These are phyloP conservation scores for Tritrichomonas musculus DNA, from an alignment of 208 protist genomes.

Conservation along the genomic window DNA sequence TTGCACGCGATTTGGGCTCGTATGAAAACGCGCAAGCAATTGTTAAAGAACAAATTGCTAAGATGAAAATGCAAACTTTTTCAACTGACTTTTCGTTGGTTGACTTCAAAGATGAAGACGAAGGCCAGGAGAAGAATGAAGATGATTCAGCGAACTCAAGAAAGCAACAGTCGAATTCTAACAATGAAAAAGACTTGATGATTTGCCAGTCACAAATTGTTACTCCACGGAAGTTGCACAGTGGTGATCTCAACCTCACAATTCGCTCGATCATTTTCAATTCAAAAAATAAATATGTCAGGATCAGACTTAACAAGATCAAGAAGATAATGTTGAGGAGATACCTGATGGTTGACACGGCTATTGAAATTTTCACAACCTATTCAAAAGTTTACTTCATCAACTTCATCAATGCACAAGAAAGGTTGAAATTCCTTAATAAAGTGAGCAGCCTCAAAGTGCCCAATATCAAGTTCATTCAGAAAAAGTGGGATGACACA, in stretches of 20 bases:
- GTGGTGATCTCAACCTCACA: neutral
- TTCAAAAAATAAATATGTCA: neutral
- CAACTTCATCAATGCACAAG: neutral
- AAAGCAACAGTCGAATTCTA: no score
- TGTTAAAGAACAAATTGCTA: neutral
- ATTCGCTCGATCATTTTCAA: neutral
- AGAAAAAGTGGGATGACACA: no score
- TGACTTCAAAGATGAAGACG: neutral
- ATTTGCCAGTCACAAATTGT: neutral
- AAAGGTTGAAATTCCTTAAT: neutral
- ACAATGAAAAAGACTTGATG: neutral
- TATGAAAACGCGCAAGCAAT: neutral
- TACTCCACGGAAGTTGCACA: neutral
- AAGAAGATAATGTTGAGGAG: neutral
- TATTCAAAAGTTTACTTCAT: neutral
- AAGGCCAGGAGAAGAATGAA: neutral
- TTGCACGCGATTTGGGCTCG: neutral
- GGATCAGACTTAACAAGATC: neutral
- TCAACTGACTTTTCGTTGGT: neutral
- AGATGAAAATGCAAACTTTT: neutral
- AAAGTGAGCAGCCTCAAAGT: no score
- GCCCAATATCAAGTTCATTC: no score
- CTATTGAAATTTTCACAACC: conserved; percentile 8
- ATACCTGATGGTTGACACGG: neutral
- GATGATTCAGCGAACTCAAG: neutral